Conservation (phyloP, 257 asterid species). For the Solanum acaule region DNA sequence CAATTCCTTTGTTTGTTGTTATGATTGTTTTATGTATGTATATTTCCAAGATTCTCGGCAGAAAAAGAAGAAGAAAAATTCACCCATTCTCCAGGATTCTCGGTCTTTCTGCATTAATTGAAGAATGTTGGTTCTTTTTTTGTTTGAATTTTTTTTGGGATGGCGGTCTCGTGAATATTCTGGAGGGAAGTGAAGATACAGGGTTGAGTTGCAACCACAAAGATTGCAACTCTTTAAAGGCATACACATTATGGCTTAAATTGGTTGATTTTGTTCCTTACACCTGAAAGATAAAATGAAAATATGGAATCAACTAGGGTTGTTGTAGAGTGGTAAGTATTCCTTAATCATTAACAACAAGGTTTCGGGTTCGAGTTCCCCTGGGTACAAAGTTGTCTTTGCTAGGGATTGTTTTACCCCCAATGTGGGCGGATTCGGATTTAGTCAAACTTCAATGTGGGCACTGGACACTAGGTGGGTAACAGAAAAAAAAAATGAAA, state of each 20-base stretch:
- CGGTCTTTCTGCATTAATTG: neutral
- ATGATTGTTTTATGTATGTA: neutral
- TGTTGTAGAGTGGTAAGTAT: neutral
- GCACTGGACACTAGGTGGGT: neutral
- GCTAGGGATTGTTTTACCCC: neutral
- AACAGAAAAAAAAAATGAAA: neutral
- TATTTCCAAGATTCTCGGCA: neutral
- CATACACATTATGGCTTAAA: neutral
- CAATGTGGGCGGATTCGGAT: neutral
- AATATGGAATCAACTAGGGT: neutral
- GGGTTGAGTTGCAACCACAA: neutral
- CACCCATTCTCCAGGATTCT: neutral
- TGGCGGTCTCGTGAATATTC: neutral
- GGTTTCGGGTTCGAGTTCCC: neutral
- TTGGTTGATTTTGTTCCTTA: neutral
- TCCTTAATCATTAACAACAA: neutral
- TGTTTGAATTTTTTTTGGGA: neutral
- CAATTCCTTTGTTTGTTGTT: neutral
- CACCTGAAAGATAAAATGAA: neutral
- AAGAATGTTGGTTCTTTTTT: no score
- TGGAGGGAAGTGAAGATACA: neutral
- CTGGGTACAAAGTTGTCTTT: neutral
- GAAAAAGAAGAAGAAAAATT: neutral
- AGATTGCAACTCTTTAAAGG: no score
- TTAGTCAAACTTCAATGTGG: neutral